Conservation (phyloP, 129 eudicot species). For the Solidago caesia region DNA sequence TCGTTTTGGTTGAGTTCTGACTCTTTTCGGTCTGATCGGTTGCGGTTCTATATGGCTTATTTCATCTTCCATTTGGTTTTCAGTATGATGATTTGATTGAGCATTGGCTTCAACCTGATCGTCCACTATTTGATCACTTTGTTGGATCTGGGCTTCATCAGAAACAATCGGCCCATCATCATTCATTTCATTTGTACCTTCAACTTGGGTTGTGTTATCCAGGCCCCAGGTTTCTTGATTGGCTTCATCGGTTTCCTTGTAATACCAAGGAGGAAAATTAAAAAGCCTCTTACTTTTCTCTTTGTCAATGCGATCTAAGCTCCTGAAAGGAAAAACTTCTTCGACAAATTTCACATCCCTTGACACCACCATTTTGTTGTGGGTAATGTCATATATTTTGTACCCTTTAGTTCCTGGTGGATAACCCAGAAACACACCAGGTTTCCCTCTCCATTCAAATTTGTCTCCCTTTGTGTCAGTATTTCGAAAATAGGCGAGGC, state of each 20-base stretch:
- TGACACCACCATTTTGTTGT: not conserved
- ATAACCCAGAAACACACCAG: not conserved
- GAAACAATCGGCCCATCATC: no score
- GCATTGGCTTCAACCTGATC: no score
- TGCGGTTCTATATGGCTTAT: not conserved
- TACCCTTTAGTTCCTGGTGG: not conserved
- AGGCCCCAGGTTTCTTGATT: no score
- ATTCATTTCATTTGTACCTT: no score
- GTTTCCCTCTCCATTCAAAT: no score
- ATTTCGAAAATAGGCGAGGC: no score
- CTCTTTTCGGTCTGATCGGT: not conserved
- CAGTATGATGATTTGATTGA: not conserved
- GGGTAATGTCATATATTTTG: not conserved
- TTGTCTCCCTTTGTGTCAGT: no score
- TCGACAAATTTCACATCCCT: slow-evolving; percentile 8
- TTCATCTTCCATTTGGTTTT: not conserved
- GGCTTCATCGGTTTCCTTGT: no score
- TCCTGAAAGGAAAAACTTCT: not conserved
- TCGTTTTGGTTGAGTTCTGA: not conserved
- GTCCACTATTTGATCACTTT: no score
- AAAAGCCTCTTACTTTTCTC: not conserved
- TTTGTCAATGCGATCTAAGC: not conserved
- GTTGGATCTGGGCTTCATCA: no score
- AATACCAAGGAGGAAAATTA: no score
- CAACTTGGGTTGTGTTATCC: no score